These are phyloP conservation scores for Podosphaera aphanis DNA, from an alignment of 2,329 filamentous ascomycete genomes.

Conservation along the genomic window DNA sequence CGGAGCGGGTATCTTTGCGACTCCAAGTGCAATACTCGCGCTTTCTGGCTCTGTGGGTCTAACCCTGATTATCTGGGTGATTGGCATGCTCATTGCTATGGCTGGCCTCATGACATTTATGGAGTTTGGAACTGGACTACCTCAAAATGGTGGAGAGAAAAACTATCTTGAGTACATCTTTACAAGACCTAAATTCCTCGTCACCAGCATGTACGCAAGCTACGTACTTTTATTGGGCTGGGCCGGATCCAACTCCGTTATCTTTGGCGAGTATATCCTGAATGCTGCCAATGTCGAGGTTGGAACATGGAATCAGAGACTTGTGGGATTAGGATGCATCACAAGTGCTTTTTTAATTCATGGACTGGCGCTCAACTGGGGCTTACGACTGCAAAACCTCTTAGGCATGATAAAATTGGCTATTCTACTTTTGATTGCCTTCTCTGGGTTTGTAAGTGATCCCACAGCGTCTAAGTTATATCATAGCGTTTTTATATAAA, in stretches of 20 bases:
- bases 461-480: too few relatives aligned
- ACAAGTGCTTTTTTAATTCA: slow-evolving; percentile 42
- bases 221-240: slow-evolving; percentile 41
- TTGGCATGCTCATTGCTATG: slow-evolving; percentile 34
- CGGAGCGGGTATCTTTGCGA: slow-evolving; percentile 43
- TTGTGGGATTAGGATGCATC: slow-evolving; percentile 41
- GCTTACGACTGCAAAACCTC: slow-evolving; percentile 40
- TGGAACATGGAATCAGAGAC: slow-evolving; percentile 42
- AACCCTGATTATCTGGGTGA: slow-evolving; percentile 38
- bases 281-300: slow-evolving; percentile 39
- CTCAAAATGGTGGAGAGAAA: slow-evolving; percentile 41
- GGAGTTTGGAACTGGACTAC: slow-evolving; percentile 41
- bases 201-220: slow-evolving; percentile 33
- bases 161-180: slow-evolving; percentile 44
- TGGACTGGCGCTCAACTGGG: slow-evolving; percentile 38
- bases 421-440: slow-evolving; percentile 40
- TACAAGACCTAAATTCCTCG: slow-evolving; percentile 34
- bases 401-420: slow-evolving; percentile 42
- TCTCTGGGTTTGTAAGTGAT: slow-evolving; percentile 28
- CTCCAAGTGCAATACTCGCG: slow-evolving; percentile 31
- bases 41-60: slow-evolving; percentile 37
- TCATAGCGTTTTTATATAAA: too few relatives aligned
- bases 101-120: slow-evolving; percentile 41
- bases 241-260: slow-evolving; percentile 42
- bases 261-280: slow-evolving; percentile 49